These are phyloP conservation scores for Aspergillus jensenii DNA, from an alignment of 2,329 filamentous ascomycete genomes.

Conservation along the genomic window DNA sequence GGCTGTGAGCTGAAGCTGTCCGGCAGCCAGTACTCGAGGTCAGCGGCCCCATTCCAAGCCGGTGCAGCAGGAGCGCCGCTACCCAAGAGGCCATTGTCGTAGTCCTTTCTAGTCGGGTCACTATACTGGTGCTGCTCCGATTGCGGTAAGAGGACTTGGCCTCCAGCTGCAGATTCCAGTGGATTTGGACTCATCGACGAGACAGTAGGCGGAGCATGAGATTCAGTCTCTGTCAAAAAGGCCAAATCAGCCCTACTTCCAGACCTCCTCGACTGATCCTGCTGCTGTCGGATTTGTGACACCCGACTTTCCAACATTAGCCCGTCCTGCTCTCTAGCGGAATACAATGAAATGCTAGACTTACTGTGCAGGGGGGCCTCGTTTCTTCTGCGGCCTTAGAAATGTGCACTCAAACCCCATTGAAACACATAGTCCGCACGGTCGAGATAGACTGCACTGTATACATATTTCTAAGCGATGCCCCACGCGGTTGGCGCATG, in stretches of 20 bases:
- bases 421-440: constrained; percentile 39
- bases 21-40: constrained; percentile 4
- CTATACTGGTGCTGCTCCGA: no score
- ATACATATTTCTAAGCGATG: not conserved
- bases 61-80: not conserved
- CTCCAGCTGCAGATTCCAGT: no score
- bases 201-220: no score
- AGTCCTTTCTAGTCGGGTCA: not conserved
- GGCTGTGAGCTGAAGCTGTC: not conserved
- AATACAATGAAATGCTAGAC: constrained; percentile 14
- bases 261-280: constrained; percentile 22
- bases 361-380: constrained; percentile 40
- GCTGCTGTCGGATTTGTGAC: constrained; percentile 38
- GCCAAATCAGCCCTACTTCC: not conserved
- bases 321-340: not conserved
- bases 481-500: not conserved
- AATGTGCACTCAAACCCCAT: constrained; percentile 44
- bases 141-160: no score
- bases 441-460: constrained; percentile 41
- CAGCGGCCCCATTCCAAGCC: not conserved
- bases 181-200: no score
- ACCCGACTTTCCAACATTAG: constrained; percentile 30
- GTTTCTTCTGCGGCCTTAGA: constrained; percentile 43
- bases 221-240: no score
- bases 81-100: not conserved